These are phyloP conservation scores for Sclerotinia nivalis DNA, from an alignment of 2,329 filamentous ascomycete species.

Conservation along the genomic window DNA sequence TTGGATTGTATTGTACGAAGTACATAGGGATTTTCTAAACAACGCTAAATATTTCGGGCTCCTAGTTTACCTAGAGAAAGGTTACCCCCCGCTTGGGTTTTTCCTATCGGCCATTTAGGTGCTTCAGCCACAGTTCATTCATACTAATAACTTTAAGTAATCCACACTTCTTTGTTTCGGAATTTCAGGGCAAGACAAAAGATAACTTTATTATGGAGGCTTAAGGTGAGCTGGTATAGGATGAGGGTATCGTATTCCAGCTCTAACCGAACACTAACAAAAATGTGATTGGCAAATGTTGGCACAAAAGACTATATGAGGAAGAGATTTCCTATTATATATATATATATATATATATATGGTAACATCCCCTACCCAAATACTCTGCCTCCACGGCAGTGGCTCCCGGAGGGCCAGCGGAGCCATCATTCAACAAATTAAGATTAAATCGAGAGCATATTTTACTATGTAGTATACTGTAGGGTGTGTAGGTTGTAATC, in stretches of 20 bases:
- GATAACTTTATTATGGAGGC: no score
- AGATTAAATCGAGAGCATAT: not conserved
- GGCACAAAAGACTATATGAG: not conserved
- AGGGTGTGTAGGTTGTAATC: not conserved
- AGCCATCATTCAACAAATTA: not conserved
- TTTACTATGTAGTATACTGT: not conserved
- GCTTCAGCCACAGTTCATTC: not conserved
- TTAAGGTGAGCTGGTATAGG: no score
- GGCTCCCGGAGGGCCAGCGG: not conserved
- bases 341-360: no score
- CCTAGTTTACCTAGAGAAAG: not conserved
- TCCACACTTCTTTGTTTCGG: not conserved
- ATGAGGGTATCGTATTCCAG: not conserved
- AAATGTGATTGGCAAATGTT: not conserved
- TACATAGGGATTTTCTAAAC: not conserved
- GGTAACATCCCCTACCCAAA: not conserved
- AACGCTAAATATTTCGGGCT: constrained; percentile 9
- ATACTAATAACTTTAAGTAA: not conserved
- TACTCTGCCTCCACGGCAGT: not conserved
- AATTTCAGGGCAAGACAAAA: not conserved
- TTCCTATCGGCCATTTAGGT: not conserved
- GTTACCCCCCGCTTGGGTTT: not conserved
- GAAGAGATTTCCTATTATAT: not conserved
- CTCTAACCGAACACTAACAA: not conserved
- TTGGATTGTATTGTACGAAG: not conserved